phyloP scores from a whole-genome alignment of 306 rosid species.

The Glycyrrhiza uralensis region DNA sequence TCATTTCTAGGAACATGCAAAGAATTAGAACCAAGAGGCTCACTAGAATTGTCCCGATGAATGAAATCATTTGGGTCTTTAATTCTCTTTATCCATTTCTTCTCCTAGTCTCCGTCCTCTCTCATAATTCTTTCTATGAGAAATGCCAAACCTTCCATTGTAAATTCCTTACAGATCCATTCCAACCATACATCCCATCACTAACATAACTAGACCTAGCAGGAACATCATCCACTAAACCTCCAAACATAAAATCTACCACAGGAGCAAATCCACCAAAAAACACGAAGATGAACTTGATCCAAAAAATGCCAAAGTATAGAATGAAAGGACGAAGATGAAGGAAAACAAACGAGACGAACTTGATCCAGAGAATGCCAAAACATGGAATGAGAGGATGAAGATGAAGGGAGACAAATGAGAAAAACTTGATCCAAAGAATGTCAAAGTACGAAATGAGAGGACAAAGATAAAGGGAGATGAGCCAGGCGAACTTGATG shows the following conservation, averaged over 20 bases:
- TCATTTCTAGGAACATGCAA: slow-evolving; percentile 94
- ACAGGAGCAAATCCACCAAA: slow-evolving; percentile 80
- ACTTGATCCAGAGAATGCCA: too few relatives aligned
- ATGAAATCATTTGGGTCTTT: slow-evolving; percentile 30
- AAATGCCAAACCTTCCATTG: slow-evolving; percentile 41
- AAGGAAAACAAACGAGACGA: too few relatives aligned
- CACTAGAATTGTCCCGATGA: slow-evolving; percentile 59
- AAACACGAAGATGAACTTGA: too few relatives aligned
- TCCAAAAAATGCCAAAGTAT: too few relatives aligned
- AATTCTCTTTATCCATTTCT: slow-evolving; percentile 31
- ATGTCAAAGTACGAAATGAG: too few relatives aligned
- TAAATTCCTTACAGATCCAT: slow-evolving; percentile 53
- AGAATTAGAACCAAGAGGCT: slow-evolving; percentile 86
- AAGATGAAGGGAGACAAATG: too few relatives aligned
- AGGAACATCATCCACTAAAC: slow-evolving; percentile 43
- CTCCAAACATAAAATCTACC: slow-evolving; percentile 57
- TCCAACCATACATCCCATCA: slow-evolving; percentile 43
- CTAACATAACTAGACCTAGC: slow-evolving; percentile 43
- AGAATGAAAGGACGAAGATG: too few relatives aligned
- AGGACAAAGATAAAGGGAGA: too few relatives aligned
- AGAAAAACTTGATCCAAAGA: too few relatives aligned
- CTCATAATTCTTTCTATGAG: slow-evolving; percentile 33
- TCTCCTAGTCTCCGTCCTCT: slow-evolving; percentile 35
- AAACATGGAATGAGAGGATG: too few relatives aligned
- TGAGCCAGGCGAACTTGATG: too few relatives aligned